Evolutionary conservation across 225 moss, liverwort and hornwort genomes (phyloP), one percentile per base, ranked within the genome.

Genomic region (Neckera pumila): DNA sequence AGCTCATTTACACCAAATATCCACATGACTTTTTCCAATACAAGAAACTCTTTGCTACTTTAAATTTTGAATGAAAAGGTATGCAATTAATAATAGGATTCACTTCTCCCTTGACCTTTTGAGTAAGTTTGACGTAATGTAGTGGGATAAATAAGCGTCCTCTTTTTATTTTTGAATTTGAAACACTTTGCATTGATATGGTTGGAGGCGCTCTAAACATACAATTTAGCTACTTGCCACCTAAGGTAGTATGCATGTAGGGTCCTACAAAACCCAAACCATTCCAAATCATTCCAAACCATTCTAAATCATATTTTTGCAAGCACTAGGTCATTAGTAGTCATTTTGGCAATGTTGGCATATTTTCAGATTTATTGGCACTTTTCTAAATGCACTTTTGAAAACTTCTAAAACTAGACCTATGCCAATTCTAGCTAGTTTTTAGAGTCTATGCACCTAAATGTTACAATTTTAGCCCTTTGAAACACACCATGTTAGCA

Each of bases 181-280:
- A 76, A 49, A 30, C 33, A 76, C 51, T 49, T 47, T 49, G 18
- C 2, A 4, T 75, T 19, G 20, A 7, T 49, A 23, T 9, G 9
- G 9, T 13, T 77, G 2, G 19, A 49, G 4, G 14, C 36, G 34
- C 21, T 31, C 14, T 13, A 23, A 54, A 77, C 6, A 51, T 36
- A 51, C 36, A 54, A 23, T 54, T 77, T 36, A 77, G 23, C 19
- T 54, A 22, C 33, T 31, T 76, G 72, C 26, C 16, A 36, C 16
- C 9, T 0, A 9, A 72, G 6, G 6, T 43, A 17, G 9, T 72
- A 72, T 16, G 3, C 1, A 0, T 14, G 5, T 0, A 0, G 2
- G 10, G 27, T 16, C 3, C 10, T 72, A 27, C 2, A 0, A 72
- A 43, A 71, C 1, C 65, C 21, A n/a, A 70, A 70, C 40, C 25